Evolutionary conservation across 495 filamentous ascomycete species (phyloP).

Genomic region (Penicillium waksmanii): DNA sequence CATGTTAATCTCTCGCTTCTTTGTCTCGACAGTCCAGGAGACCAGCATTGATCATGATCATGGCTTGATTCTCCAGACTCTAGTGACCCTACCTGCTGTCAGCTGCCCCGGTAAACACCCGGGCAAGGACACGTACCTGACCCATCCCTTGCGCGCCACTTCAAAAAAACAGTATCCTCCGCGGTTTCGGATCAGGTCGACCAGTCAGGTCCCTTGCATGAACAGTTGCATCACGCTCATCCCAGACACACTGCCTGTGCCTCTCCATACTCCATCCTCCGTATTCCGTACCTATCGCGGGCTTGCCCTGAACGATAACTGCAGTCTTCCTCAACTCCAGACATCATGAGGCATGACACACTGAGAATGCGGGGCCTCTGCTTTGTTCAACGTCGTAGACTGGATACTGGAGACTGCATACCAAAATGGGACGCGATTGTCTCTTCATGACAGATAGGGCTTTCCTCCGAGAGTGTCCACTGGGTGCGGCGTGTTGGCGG

Average conservation of each 20-base stretch:
- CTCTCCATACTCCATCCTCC: background rate
- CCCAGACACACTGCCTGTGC: constrained; percentile 7
- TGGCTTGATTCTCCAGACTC: no score
- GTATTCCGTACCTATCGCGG: background rate
- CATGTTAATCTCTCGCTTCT: background rate
- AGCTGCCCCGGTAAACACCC: constrained; percentile 1
- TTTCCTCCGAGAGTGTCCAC: background rate
- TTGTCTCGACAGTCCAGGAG: no score
- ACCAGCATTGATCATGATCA: background rate
- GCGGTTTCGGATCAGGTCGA: constrained; percentile 13
- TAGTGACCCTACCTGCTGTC: no score
- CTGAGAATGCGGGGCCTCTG: constrained; percentile 31
- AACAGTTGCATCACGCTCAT: constrained; percentile 23
- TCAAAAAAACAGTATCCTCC: constrained; percentile 13
- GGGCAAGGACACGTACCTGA: constrained; percentile 31
- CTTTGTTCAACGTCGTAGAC: constrained; percentile 20
- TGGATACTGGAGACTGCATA: constrained; percentile 15
- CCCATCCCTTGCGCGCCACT: constrained; percentile 32
- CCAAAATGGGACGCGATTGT: constrained; percentile 6
- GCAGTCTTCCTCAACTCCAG: background rate
- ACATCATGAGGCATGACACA: constrained; percentile 19
- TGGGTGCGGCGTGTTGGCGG: background rate
- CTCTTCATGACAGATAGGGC: constrained; percentile 11
- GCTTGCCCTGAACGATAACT: background rate
- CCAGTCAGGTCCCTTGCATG: constrained; percentile 23